A percentile compares a stretch with the other conserved stretches of the same genome.
These are phyloP conservation scores for Cryptococcus floricola DNA, from an alignment of 1,284 basidiomycete species.

Conservation along the genomic window DNA sequence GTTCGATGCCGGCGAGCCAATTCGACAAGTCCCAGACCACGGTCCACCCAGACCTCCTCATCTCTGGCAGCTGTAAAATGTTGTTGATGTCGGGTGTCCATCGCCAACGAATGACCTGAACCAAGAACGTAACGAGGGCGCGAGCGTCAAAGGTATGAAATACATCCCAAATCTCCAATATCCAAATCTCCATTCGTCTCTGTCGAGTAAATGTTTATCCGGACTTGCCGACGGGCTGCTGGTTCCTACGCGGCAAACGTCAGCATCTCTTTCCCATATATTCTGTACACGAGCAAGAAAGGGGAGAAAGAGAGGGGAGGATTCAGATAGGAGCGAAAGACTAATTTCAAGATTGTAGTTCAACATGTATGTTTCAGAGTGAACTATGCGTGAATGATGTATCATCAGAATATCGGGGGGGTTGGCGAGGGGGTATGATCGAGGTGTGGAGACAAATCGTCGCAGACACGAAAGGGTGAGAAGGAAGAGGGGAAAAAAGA, in stretches of 20 bases:
- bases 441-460: neutral
- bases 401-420: constrained; percentile 55
- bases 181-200: neutral
- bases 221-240: constrained; percentile 48
- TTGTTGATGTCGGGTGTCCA: too few species aligned
- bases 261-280: constrained; percentile 8
- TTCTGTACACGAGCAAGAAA: constrained; percentile 3
- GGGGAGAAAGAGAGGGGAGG: constrained; percentile 17
- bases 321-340: constrained; percentile 93
- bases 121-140: neutral
- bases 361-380: constrained; percentile 70
- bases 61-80: too few species aligned
- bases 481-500: constrained; percentile 33
- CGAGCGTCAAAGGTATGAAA: constrained; percentile 9
- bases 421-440: neutral
- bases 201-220: constrained; percentile 30
- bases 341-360: constrained; percentile 63
- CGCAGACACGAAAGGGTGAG: neutral
- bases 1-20: too few species aligned
- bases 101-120: neutral
- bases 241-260: constrained; percentile 36
- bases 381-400: constrained; percentile 77
- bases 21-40: too few species aligned
- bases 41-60: too few species aligned
- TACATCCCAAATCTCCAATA: constrained; percentile 7